Percentiles rank a stretch among this genome's conserved stretches.
phyloP scores from a whole-genome alignment of 176 grass and related monocot genomes.

The Phyllostachys edulis region DNA sequence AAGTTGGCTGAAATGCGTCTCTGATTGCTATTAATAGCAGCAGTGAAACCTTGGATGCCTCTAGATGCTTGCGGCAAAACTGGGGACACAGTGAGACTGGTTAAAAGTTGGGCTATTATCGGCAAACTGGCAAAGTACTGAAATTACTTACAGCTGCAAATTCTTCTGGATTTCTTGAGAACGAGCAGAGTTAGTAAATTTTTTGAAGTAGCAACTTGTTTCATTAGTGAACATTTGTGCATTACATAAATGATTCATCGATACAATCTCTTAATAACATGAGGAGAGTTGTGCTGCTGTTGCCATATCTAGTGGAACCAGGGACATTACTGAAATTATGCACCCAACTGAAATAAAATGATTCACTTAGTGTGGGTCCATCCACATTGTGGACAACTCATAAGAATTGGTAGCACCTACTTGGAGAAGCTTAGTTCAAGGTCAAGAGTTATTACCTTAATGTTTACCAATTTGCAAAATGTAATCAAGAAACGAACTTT shows the following conservation, averaged over 20 bases:
- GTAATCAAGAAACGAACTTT: neutral
- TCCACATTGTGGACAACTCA: neutral
- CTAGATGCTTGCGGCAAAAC: neutral
- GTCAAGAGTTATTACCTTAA: slow-evolving; percentile 1
- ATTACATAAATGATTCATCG: neutral
- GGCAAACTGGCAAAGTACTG: neutral
- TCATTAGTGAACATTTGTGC: neutral
- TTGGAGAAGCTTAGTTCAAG: slow-evolving; percentile 13
- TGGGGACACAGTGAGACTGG: neutral
- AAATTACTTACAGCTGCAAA: neutral
- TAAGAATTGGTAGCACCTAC: slow-evolving; percentile 14
- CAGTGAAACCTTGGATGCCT: neutral
- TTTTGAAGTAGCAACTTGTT: neutral
- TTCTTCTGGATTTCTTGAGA: neutral
- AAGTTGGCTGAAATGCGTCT: slow-evolving; percentile 3
- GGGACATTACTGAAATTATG: neutral
- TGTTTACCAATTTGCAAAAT: slow-evolving; percentile 2
- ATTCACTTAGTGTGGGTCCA: neutral
- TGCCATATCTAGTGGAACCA: slow-evolving; percentile 15
- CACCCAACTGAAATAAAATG: slow-evolving; percentile 6
- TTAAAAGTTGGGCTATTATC: neutral
- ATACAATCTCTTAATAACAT: slow-evolving; percentile 11
- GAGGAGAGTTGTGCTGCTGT: neutral
- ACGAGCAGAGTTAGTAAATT: neutral
- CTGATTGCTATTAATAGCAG: neutral